These are phyloP conservation scores for Pezicula rhizophila DNA, from an alignment of 2,329 filamentous ascomycete species.

Conservation along the genomic window DNA sequence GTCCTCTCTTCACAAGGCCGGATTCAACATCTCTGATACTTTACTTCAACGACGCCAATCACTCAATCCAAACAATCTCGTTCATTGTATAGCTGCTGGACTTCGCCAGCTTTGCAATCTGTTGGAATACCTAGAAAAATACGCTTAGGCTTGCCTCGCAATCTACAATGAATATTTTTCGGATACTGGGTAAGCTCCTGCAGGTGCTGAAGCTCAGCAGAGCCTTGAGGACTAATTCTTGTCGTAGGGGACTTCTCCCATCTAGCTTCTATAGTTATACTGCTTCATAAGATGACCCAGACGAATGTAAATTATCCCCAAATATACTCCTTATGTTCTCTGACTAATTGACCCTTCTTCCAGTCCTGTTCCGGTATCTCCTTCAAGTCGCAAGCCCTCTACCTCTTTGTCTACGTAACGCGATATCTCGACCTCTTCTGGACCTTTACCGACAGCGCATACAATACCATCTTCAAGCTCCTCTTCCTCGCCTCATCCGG, in stretches of 20 bases:
- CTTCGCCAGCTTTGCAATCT: constrained; percentile 5
- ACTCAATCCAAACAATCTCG: too few species aligned
- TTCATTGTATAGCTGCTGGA: constrained; percentile 8
- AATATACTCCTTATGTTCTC: background rate
- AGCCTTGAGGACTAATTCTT: background rate
- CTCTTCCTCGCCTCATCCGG: constrained; percentile 85
- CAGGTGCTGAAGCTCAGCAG: background rate
- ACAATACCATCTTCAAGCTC: constrained; percentile 94
- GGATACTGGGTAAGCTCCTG: constrained; percentile 51
- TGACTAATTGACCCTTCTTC: constrained; percentile 19
- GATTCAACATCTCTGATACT: background rate
- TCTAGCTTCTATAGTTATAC: constrained; percentile 85
- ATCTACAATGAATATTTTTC: constrained; percentile 62
- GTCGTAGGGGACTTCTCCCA: constrained; percentile 85
- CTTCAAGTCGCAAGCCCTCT: constrained; percentile 96
- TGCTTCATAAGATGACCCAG: constrained; percentile 93
- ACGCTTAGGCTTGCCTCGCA: constrained; percentile 16
- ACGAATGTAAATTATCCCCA: constrained; percentile 61
- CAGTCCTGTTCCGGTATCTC: constrained; percentile 97
- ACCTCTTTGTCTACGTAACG: constrained; percentile 88
- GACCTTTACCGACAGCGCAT: constrained; percentile 63
- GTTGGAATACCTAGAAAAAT: background rate
- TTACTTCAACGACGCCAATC: too few species aligned
- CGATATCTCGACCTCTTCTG: constrained; percentile 92
- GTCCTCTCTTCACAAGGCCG: constrained; percentile 15